Percentiles rank a stretch among this genome's conserved stretches.
phyloP scores from a whole-genome alignment of 2,329 filamentous ascomycete species.

The Beauveria sp. region DNA sequence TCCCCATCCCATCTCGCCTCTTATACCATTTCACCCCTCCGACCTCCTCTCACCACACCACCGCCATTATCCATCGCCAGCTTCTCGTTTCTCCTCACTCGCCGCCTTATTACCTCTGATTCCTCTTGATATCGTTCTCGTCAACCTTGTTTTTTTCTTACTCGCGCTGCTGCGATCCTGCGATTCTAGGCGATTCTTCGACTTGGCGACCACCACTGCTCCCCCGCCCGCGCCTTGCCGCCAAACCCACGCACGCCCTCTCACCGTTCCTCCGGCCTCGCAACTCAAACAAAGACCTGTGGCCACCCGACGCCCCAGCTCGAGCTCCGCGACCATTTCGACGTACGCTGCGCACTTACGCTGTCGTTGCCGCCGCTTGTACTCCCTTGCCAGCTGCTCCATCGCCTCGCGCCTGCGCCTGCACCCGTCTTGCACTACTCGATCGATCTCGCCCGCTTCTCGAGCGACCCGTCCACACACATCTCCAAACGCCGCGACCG shows the following conservation, averaged over 20 bases:
- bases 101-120: not conserved
- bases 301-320: not conserved
- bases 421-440: not conserved
- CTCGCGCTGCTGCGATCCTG: not conserved
- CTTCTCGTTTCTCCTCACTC: not conserved
- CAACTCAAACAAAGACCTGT: not conserved
- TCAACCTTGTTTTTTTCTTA: no score
- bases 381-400: not conserved
- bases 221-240: not conserved
- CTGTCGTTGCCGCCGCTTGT: not conserved
- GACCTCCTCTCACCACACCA: not conserved
- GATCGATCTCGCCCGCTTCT: not conserved
- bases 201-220: not conserved
- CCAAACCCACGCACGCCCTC: not conserved
- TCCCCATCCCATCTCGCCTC: slow-evolving; percentile 5
- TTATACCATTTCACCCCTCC: slow-evolving; percentile 8
- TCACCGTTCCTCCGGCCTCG: not conserved
- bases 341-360: not conserved
- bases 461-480: not conserved
- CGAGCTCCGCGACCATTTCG: not conserved
- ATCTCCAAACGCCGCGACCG: not conserved
- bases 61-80: not conserved
- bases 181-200: not conserved
- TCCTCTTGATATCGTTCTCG: not conserved
- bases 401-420: not conserved